Base-by-base conservation (phyloP, 177 flowering plant genomes). In the Tripterygium wilfordii region DNA sequence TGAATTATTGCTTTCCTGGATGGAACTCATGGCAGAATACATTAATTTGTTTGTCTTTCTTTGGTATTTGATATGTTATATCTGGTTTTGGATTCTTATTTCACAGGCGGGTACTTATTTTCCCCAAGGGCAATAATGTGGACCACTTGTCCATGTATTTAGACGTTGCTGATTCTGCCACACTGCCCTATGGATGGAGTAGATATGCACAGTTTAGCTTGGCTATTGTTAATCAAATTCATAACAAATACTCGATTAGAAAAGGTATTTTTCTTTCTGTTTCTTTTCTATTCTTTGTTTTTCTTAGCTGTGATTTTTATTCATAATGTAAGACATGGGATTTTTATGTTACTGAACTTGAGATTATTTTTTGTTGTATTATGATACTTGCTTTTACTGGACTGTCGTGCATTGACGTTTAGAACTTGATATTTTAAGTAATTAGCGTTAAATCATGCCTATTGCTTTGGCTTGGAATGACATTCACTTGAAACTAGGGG, bases 101-200 rank as follows among this genome's bases (percentile, higher is more conserved):
- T n/a, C 22, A 38, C 73, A 89, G 97, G 97, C 75, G 95, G 32
- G 69, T 85, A 25, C 76, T 89, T 51, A 75, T 78, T 40, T 89
- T 83, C 53, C 95, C 97, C 0, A 81, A 83, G 31, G 97, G 97
- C 26, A 86, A 89, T 70, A 80, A 86, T 56, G 95, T 83, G 56
- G 91, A 86, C 50, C 77, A 82, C 56, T 57, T 88, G 69, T 86
- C 97, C 0, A 73, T 89, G 89, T 89, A 86, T 60, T 55, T 89
- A 44, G 92, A 86, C 61, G 95, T 86, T 44, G 97, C 92, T 1
- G 95, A 89, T 66, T 76, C 92, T 5, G 22, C 69, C 6, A 67
- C 64, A 17, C 60, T 89, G 67, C 92, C 89, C n/a, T 79, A 83
- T 63, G 97, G 92, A n/a, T 89, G 97, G 97, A 86, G 79, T 65